phyloP scores from a whole-genome alignment of 305 asterid species.

The Rubia peregrina region DNA sequence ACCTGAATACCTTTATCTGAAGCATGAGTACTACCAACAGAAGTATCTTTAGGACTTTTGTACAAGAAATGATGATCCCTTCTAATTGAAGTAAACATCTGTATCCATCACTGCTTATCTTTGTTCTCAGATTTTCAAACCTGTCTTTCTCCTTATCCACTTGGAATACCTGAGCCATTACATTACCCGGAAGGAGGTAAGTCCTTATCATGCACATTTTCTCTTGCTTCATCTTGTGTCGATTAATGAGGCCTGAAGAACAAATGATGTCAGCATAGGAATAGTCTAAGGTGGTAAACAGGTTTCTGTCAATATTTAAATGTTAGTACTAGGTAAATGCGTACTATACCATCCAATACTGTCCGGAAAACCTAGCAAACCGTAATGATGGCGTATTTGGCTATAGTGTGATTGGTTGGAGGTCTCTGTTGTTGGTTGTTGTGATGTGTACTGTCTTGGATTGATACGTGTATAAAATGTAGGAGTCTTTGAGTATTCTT shows the following conservation, averaged over 20 bases:
- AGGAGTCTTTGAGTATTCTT: background rate
- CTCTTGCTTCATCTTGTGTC: slow-evolving; percentile 8
- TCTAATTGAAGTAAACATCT: slow-evolving; percentile 16
- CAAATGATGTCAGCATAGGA: background rate
- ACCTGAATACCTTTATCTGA: background rate
- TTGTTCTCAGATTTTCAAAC: slow-evolving; percentile 1
- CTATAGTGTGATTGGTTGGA: slow-evolving; percentile 34
- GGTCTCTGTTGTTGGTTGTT: slow-evolving; percentile 60
- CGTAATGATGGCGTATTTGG: slow-evolving; percentile 14
- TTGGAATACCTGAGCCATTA: background rate
- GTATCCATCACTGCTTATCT: slow-evolving; percentile 2
- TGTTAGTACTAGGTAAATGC: slow-evolving; percentile 11
- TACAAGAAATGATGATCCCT: slow-evolving; percentile 12
- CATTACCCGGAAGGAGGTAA: slow-evolving; percentile 17
- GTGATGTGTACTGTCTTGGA: slow-evolving; percentile 28
- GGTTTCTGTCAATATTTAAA: slow-evolving; percentile 4
- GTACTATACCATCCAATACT: slow-evolving; percentile 2
- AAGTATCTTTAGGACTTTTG: slow-evolving; percentile 1
- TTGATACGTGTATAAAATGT: background rate
- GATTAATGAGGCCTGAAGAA: background rate
- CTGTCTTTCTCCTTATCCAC: slow-evolving; percentile 16
- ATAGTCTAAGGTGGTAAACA: slow-evolving; percentile 5
- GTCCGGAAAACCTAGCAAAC: slow-evolving; percentile 10
- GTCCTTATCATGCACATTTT: slow-evolving; percentile 18
- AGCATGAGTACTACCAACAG: background rate